A percentile compares a stretch with the other conserved stretches of the same genome.
These are phyloP conservation scores for Amphibolis antarctica DNA, from an alignment of 106 monocot species.

Conservation along the genomic window DNA sequence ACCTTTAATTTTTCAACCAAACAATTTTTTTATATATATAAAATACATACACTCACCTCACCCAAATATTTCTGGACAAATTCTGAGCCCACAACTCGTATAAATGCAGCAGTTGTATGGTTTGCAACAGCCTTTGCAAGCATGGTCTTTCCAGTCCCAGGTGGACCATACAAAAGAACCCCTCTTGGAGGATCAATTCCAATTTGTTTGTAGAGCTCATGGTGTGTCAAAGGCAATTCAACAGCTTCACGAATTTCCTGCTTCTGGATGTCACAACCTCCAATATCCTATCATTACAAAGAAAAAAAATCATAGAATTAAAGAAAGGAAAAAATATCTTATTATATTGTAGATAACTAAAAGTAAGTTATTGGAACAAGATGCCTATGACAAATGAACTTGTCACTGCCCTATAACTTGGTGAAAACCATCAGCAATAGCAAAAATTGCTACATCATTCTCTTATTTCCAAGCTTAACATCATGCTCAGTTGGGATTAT, in stretches of 20 bases:
- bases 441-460: too few relatives aligned
- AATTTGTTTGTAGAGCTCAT: slow-evolving; percentile 92
- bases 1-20: too few relatives aligned
- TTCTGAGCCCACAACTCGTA: slow-evolving; percentile 91
- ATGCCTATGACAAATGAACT: background rate
- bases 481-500: too few relatives aligned
- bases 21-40: too few relatives aligned
- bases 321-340: background rate
- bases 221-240: slow-evolving; percentile 86
- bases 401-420: too few relatives aligned
- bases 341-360: background rate
- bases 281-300: slow-evolving; percentile 64
- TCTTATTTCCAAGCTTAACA: too few relatives aligned
- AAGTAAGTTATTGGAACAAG: background rate
- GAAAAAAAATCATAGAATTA: background rate
- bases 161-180: slow-evolving; percentile 88
- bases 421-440: too few relatives aligned
- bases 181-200: slow-evolving; percentile 96
- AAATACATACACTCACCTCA: slow-evolving; percentile 76
- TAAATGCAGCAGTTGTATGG: slow-evolving; percentile 94
- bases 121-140: slow-evolving; percentile 95
- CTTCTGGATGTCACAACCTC: slow-evolving; percentile 97
- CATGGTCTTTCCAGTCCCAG: slow-evolving; percentile 98
- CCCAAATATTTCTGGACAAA: slow-evolving; percentile 99
- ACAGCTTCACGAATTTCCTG: slow-evolving; percentile 96